Base-by-base conservation (phyloP, 2,329 filamentous ascomycete genomes). In the Cladobotryum mycophilum region DNA sequence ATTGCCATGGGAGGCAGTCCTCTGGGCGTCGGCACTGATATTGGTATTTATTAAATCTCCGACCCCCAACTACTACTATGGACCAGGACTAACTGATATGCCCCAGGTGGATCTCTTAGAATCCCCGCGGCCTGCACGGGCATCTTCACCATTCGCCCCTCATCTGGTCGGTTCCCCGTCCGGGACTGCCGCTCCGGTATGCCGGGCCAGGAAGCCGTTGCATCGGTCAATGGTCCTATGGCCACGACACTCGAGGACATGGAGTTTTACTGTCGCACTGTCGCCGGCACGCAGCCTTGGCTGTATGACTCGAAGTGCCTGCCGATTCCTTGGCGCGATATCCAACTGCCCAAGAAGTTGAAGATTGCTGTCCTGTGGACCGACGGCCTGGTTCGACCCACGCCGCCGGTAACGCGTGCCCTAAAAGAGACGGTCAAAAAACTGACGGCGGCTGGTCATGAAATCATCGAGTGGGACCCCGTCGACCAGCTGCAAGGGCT, bases 201-300 rank as follows among this genome's bases (percentile, higher is more conserved):
- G 64, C 75, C 78, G 1, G 83, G 83, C 2, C 82, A 86, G 60
- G 83, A 86, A 62, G 79, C 81, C 2, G 78, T 86, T 0, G 71
- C 73, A 47, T 81, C 78, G 17, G 80, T 85, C 34, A 84, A 85
- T 55, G 83, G 84, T 0, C 83, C 83, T 0, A 72, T 87, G 70
- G 75, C 78, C 1, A 71, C 71, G 25, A 76, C 74, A 0, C 65
- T 86, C 0, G 69, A 69, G 5, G 81, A 84, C 53, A 68, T 85
- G 1, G 70, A 73, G 37, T 53, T 79, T 3, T 85, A 81, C 63
- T 74, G 76, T 61, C 72, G 71, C 50, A 65, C 71, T 0, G 66
- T 85, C 7, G 66, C 84, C 3, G 70, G 68, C 48, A 60, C 70
- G 2, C 60, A 75, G 53, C 82, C 82, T 0, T 85, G 81, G 82